Evolutionary conservation across 495 filamentous ascomycete genomes (phyloP).

Genomic region (Xylaria palmicola): DNA sequence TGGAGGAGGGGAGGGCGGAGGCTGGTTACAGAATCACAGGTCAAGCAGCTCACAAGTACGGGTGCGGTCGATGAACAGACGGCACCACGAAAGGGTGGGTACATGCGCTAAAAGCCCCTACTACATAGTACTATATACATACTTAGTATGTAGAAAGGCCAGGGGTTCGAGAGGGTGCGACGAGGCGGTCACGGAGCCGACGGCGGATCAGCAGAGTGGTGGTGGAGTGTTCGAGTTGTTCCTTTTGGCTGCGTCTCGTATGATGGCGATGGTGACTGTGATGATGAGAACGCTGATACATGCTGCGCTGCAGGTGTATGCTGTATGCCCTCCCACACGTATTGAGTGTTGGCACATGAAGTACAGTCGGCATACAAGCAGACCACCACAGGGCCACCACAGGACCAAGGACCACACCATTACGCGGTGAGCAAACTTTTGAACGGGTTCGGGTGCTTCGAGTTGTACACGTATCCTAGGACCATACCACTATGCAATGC

Average conservation of each 20-base stretch:
- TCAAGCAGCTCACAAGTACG: too few relatives aligned
- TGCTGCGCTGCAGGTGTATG: not conserved
- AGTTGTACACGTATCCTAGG: conserved; percentile 14
- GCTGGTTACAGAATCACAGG: not conserved
- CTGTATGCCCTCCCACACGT: not conserved
- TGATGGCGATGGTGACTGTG: not conserved
- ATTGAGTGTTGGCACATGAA: not conserved
- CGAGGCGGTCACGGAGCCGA: conserved; percentile 13
- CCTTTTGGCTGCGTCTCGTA: conserved; percentile 3
- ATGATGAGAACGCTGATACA: not conserved
- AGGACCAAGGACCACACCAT: too few relatives aligned
- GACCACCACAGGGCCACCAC: conserved; percentile 13
- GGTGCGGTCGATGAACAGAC: not conserved
- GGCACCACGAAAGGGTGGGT: not conserved
- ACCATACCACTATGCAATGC: conserved; percentile 10
- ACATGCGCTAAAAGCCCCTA: not conserved
- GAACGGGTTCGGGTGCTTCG: conserved; percentile 9
- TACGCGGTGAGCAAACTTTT: conserved; percentile 7
- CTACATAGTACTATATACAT: too few relatives aligned
- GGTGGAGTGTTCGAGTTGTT: conserved; percentile 9
- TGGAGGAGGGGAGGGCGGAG: too few relatives aligned
- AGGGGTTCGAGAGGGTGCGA: not conserved
- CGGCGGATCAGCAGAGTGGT: conserved; percentile 3
- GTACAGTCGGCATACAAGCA: not conserved
- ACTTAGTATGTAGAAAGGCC: too few relatives aligned